Base-by-base conservation (phyloP, 495 filamentous ascomycete species). In the Penicillium mononematosum region DNA sequence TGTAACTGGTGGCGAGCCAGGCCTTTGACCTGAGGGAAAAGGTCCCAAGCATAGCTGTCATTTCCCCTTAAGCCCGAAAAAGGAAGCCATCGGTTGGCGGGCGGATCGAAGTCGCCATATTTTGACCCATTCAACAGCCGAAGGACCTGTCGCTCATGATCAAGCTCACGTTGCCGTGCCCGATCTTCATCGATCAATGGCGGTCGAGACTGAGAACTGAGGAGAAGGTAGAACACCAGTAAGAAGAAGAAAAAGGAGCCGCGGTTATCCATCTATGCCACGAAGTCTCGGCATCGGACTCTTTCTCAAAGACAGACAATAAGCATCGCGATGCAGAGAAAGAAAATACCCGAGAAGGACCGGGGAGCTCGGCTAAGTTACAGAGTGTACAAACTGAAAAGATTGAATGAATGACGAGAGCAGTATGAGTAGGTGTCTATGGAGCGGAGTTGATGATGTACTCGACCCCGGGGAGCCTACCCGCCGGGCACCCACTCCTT, bases 11-110 rank as follows among this genome's bases (percentile, higher is more conserved):
- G 61, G 53, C 71, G 70, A 71, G 81, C 78, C 70, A 83, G 68
- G 70, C 78, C 62, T 70, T 83, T 78, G 16, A 83, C 84, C n/a
- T 74, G 60, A 1, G 71, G 70, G 11, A 89, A 70, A 27, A 83
- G 58, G 41, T 82, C 79, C 92, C 91, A 96, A 3, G 82, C 85
- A 71, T 85, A 91, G 31, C 79, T 85, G 68, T 95, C 87, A 36
- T 85, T 81, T 55, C 85, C 75, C 50, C 87, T 80, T 22, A 92
- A 82, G 3, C 92, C 92, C 14, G 87, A 85, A 56, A 93, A 73
- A 54, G 95, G 93, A 56, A 95, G 74, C 77, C 85, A 92, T 58
- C 75, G 75, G 58, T 78, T 71, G 14, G 83, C 69, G 57, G 50
- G 57, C 5, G 86, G 81, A 53, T 85, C 70, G 56, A 94, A 89